These are phyloP conservation scores for Wallacemonas sp. DNA, from an alignment of 208 protist species.

Conservation along the genomic window DNA sequence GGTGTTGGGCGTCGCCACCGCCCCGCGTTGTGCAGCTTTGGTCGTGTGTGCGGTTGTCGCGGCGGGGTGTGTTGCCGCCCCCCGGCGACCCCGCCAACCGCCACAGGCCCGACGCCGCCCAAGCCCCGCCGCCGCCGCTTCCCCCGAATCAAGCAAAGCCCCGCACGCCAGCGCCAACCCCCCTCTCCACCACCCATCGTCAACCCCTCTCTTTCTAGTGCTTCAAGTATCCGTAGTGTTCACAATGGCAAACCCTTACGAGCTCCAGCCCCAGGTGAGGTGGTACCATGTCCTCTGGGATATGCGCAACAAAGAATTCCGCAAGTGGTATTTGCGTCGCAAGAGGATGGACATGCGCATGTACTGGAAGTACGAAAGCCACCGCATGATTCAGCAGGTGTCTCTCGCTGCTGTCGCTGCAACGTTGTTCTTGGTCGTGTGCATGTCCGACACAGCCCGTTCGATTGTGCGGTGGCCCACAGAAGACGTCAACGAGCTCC, in stretches of 20 bases:
- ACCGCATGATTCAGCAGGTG: slow-evolving; percentile 46
- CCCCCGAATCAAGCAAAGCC: too few relatives aligned
- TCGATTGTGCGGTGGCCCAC: slow-evolving; percentile 68
- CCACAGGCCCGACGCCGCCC: too few relatives aligned
- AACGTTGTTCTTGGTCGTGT: slow-evolving; percentile 37
- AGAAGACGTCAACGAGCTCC: slow-evolving; percentile 73
- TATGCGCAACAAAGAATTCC: slow-evolving; percentile 63
- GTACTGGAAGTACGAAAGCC: slow-evolving; percentile 73
- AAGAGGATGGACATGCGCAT: slow-evolving; percentile 49
- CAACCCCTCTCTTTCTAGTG: too few relatives aligned
- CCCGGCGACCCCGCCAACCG: too few relatives aligned
- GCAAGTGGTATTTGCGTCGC: slow-evolving; percentile 43
- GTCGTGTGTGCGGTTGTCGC: too few relatives aligned
- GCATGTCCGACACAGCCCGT: slow-evolving; percentile 40
- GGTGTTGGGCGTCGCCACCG: too few relatives aligned
- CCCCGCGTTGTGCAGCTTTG: too few relatives aligned
- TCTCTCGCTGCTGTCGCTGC: slow-evolving; percentile 43
- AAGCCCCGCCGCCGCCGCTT: too few relatives aligned
- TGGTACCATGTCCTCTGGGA: slow-evolving; percentile 78
- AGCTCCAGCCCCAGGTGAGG: slow-evolving; percentile 52
- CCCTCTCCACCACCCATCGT: not conserved
- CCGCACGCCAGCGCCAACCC: not conserved
- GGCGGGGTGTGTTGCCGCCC: too few relatives aligned
- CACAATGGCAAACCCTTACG: slow-evolving; percentile 47
- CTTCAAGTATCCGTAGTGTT: too few relatives aligned